Base-by-base conservation (phyloP, 306 rosid genomes). In the Quillaja saponaria region DNA sequence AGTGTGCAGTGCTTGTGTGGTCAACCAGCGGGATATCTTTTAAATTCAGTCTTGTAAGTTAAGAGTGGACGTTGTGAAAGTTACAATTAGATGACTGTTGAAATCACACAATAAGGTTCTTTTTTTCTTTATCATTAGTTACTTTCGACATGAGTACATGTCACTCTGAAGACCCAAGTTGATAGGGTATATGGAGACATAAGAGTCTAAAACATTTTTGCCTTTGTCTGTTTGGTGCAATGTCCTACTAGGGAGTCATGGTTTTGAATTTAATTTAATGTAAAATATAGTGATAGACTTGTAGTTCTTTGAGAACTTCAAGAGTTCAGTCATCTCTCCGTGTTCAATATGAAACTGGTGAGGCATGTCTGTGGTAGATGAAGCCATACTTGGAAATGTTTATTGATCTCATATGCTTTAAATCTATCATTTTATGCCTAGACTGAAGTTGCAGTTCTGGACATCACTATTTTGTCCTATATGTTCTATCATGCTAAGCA, bases 301-400 rank as follows among this genome's bases (percentile, higher is more conserved):
- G 72, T 45, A 16, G 16, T 62, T 39, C 58, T 46, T 20, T 51
- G 52, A 60, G 25, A 56, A 46, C 41, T 66, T 48, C 1, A 14
- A 31, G 60, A 8, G 18, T 17, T 38, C 58, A n/a, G n/a, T n/a
- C n/a, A n/a, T n/a, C n/a, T n/a, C n/a, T n/a, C n/a, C n/a, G n/a
- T n/a, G n/a, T 50, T 14, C 45, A 11, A 12, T 49, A n/a, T 28
- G 17, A 19, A 44, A 33, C 3, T 38, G 35, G 55, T 47, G 16
- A 20, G 52, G 39, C 63, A 47, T 17, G 49, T 19, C 0, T 55
- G 68, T 55, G 57, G 44, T 68, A 12, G 38, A 34, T 55, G 34
- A 52, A 63, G 47, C 62, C 38, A 14, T 49, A 39, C 52, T 17
- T 45, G 61, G 19, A 51, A 65, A 40, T 46, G 54, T 19, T 7